Percentiles rank a stretch among this genome's conserved stretches.
phyloP scores from a whole-genome alignment of 169 alveolate genomes.

The Eimeria praecox region DNA sequence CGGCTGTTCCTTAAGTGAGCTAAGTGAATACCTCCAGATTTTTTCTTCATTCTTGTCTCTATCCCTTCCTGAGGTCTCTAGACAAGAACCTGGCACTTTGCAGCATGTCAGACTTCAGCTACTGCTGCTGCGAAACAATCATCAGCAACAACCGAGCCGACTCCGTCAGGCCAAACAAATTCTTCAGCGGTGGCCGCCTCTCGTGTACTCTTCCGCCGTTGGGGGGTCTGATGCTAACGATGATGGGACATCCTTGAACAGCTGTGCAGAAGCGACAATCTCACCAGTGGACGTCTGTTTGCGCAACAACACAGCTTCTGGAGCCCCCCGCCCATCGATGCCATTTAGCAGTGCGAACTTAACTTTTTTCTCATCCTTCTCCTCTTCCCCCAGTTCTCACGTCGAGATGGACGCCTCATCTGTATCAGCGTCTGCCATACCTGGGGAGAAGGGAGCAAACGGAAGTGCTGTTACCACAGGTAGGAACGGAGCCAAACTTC shows the following conservation, averaged over 20 bases:
- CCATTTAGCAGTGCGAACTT: slow-evolving; percentile 34
- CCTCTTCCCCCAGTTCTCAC: slow-evolving; percentile 17
- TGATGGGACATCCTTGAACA: not conserved
- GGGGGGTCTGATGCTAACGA: slow-evolving; percentile 42
- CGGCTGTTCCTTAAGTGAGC: slow-evolving; percentile 29
- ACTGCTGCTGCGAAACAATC: slow-evolving; percentile 44
- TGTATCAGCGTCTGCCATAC: not conserved
- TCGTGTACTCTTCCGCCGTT: not conserved
- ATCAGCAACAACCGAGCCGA: slow-evolving; percentile 16
- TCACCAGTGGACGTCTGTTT: slow-evolving; percentile 25
- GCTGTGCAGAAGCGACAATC: not conserved
- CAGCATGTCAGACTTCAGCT: slow-evolving; percentile 58
- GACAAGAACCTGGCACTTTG: slow-evolving; percentile 40
- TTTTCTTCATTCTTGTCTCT: slow-evolving; percentile 43
- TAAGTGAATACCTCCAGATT: slow-evolving; percentile 23
- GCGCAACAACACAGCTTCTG: not conserved
- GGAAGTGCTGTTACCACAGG: slow-evolving; percentile 24
- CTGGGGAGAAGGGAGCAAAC: not conserved
- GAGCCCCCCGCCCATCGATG: slow-evolving; percentile 24
- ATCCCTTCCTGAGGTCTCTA: slow-evolving; percentile 29
- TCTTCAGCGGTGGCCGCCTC: slow-evolving; percentile 5
- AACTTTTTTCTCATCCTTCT: slow-evolving; percentile 6
- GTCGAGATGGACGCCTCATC: not conserved
- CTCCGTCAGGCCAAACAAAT: not conserved
- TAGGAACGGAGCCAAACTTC: not conserved